These are phyloP conservation scores for Alloteropsis semialata DNA, from an alignment of 176 grass and related monocot genomes.

Conservation along the genomic window DNA sequence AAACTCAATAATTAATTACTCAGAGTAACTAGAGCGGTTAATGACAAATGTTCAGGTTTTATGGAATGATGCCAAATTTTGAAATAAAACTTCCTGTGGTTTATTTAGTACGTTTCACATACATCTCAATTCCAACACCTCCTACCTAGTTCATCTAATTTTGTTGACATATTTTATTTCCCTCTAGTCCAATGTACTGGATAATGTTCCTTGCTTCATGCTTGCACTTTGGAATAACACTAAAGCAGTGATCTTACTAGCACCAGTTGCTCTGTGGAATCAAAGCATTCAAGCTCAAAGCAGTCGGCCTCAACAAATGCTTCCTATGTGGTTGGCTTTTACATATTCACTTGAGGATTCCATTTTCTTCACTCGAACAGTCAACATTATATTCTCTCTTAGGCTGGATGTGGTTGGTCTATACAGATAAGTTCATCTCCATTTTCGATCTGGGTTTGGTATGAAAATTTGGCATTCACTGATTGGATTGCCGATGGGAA, in stretches of 20 bases:
- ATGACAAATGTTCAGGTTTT: background rate
- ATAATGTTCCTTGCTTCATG: conserved; percentile 18
- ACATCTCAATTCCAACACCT: background rate
- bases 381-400: background rate
- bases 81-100: background rate
- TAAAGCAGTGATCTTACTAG: background rate
- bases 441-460: background rate
- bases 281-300: background rate
- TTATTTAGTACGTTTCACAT: background rate
- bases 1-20: background rate
- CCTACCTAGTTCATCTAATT: background rate
- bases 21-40: background rate
- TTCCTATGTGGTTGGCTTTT: background rate
- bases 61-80: too few relatives aligned
- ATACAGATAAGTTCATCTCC: conserved; percentile 1
- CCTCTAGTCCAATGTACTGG: background rate
- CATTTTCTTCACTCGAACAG: background rate
- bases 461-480: conserved; percentile 11
- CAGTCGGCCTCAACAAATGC: background rate
- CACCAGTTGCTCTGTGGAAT: background rate
- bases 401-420: background rate
- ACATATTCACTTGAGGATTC: background rate
- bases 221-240: background rate
- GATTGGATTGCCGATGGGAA: conserved; percentile 41
- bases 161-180: background rate